Base-by-base conservation (phyloP, 2,329 filamentous ascomycete species). In the Fusarium siculi region DNA sequence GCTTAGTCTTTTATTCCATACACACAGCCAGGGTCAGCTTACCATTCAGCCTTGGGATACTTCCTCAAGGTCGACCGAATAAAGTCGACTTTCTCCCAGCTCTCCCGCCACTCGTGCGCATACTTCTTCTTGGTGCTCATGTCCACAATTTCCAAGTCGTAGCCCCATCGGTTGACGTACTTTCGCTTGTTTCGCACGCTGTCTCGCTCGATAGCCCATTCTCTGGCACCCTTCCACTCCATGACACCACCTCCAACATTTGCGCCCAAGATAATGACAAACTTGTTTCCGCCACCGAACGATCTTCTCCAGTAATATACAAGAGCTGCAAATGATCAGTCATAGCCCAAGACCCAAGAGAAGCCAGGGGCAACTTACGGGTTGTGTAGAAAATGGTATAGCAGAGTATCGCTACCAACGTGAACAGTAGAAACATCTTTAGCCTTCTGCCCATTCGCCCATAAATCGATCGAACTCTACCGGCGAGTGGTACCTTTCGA, bases 121-220 rank as follows among this genome's bases (percentile, higher is more conserved):
- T 99, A 99, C 74, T 95, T 91, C 85, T 98, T 98, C 88, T 98
- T 97, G 60, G 95, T 97, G 85, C 95, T 96, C 95, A 99, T 97
- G 82, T 99, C 97, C 75, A 97, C 94, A 79, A 98, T 93, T 81
- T 99, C 96, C 66, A 99, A 86, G 70, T 98, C 93, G 81, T 99
- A 98, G 19, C 96, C 96, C 95, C 96, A 98, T 80, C 88, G 89
- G 39, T 90, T 87, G 5, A 91, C 92, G 80, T 99, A 99, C 79
- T 92, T 93, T 80, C 93, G 92, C 87, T 99, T 99, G 84, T 99
- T 99, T 81, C 92, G 92, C 61, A 98, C 90, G 80, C 96, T 98
- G 85, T 98, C 95, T 81, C 96, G 89, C 84, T 99, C 96, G 78
- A 98, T 97, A 2, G 96, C 96, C 96, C 96, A 99, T 84, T 99